Evolutionary conservation across 768 basidiomycete species (phyloP).

Genomic region (Tylopilus felleus): DNA sequence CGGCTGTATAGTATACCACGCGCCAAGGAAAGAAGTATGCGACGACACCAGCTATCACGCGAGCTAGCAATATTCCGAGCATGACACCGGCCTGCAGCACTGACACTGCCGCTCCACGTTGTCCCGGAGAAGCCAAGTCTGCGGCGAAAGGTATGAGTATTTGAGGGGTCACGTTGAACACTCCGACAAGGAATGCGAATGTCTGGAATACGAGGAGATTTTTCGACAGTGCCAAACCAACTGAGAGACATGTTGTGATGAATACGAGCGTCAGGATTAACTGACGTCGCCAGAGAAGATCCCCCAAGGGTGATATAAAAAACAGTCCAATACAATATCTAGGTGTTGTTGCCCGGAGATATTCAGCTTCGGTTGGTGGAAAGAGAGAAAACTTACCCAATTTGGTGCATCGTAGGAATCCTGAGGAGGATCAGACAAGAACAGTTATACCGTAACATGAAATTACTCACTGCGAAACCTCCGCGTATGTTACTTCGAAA

Average conservation of each 20-base stretch:
- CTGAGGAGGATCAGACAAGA: constrained; percentile 27
- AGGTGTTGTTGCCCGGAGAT: background rate
- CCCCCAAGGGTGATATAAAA: constrained; percentile 43
- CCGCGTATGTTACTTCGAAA: constrained; percentile 31
- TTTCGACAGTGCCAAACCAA: constrained; percentile 37
- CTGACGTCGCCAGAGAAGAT: constrained; percentile 41
- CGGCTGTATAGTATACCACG: constrained; percentile 40
- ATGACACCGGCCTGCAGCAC: constrained; percentile 29
- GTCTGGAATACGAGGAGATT: constrained; percentile 32
- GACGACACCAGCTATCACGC: constrained; percentile 37
- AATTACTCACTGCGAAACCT: constrained; percentile 29
- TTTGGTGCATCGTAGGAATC: constrained; percentile 63
- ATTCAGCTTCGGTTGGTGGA: background rate
- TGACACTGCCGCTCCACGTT: constrained; percentile 23
- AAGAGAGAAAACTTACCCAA: constrained; percentile 42
- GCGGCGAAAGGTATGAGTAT: constrained; percentile 41
- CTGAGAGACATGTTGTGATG: constrained; percentile 33
- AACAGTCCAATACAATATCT: constrained; percentile 33
- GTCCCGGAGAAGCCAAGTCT: constrained; percentile 37
- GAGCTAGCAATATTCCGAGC: constrained; percentile 25
- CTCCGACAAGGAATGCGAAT: constrained; percentile 37
- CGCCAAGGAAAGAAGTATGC: constrained; percentile 39
- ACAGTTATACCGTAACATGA: background rate
- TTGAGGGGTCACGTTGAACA: constrained; percentile 39
- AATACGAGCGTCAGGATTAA: constrained; percentile 37